Evolutionary conservation across 2,329 filamentous ascomycete genomes (phyloP).

Genomic region (Biscogniauxia sp.): DNA sequence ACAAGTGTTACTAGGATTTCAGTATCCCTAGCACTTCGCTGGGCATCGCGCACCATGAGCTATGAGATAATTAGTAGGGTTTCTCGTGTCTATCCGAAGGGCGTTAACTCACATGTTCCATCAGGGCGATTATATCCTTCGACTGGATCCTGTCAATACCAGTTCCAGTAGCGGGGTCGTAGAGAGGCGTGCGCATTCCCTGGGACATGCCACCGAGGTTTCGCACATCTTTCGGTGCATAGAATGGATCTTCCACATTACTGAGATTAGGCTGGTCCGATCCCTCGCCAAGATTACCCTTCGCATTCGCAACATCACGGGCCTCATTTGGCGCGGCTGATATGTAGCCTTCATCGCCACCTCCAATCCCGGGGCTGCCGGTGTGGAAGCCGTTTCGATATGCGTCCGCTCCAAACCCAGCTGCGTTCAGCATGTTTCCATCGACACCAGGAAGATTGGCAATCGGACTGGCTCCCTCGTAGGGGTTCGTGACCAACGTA

Average conservation of each 20-base stretch:
- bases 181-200: conserved; percentile 84
- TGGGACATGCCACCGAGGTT: conserved; percentile 88
- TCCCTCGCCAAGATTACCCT: conserved; percentile 57
- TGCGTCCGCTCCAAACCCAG: conserved; percentile 35
- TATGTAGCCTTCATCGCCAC: conserved; percentile 88
- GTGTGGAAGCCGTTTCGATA: conserved; percentile 49
- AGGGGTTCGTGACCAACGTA: conserved; percentile 65
- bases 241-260: conserved; percentile 66
- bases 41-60: conserved; percentile 94
- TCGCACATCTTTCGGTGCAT: conserved; percentile 56
- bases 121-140: conserved; percentile 92
- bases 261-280: conserved; percentile 51
- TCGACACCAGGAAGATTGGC: conserved; percentile 51
- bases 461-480: conserved; percentile 63
- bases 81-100: background rate
- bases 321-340: conserved; percentile 65
- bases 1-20: conserved; percentile 95
- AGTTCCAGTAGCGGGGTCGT: conserved; percentile 82
- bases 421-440: conserved; percentile 45
- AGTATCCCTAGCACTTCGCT: conserved; percentile 92
- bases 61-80: conserved; percentile 34
- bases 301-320: conserved; percentile 48
- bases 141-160: conserved; percentile 92
- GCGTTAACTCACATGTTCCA: conserved; percentile 75
- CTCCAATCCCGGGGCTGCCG: conserved; percentile 57